Percentiles rank a stretch among this genome's conserved stretches.
These are phyloP conservation scores for Macrophomina pseudophaseolina DNA, from an alignment of 2,329 filamentous ascomycete genomes.

Conservation along the genomic window DNA sequence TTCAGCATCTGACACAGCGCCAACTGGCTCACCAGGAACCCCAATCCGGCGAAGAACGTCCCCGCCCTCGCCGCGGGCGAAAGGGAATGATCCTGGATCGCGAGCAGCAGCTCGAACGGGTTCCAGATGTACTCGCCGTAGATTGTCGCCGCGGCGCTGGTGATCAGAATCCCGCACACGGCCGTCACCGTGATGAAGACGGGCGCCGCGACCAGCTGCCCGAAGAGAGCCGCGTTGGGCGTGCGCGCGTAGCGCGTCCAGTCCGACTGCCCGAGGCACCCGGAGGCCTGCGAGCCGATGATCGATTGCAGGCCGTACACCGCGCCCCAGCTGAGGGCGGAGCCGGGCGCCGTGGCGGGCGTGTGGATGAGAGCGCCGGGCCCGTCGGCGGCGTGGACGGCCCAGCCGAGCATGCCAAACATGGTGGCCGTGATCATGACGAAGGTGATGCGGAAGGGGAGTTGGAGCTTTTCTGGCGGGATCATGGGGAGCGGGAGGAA, in stretches of 20 bases:
- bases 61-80: constrained; percentile 33
- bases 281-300: constrained; percentile 48
- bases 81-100: constrained; percentile 34
- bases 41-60: constrained; percentile 38
- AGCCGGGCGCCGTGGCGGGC: constrained; percentile 45
- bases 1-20: constrained; percentile 37
- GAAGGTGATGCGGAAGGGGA: constrained; percentile 51
- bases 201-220: constrained; percentile 44
- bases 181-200: constrained; percentile 45
- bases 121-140: constrained; percentile 48
- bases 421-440: constrained; percentile 47
- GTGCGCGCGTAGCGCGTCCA: constrained; percentile 48
- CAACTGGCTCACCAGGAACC: constrained; percentile 34
- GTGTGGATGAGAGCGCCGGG: constrained; percentile 44
- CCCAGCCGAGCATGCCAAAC: constrained; percentile 50
- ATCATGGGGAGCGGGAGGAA: constrained; percentile 54
- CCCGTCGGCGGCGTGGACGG: constrained; percentile 46
- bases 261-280: constrained; percentile 51
- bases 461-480: constrained; percentile 53
- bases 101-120: constrained; percentile 40
- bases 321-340: constrained; percentile 50
- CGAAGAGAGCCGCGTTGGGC: constrained; percentile 43
- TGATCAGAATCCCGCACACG: constrained; percentile 50
- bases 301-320: constrained; percentile 54
- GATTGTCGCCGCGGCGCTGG: constrained; percentile 44